Conservation (phyloP, 2,329 filamentous ascomycete genomes). For the Alternaria burnsii region DNA sequence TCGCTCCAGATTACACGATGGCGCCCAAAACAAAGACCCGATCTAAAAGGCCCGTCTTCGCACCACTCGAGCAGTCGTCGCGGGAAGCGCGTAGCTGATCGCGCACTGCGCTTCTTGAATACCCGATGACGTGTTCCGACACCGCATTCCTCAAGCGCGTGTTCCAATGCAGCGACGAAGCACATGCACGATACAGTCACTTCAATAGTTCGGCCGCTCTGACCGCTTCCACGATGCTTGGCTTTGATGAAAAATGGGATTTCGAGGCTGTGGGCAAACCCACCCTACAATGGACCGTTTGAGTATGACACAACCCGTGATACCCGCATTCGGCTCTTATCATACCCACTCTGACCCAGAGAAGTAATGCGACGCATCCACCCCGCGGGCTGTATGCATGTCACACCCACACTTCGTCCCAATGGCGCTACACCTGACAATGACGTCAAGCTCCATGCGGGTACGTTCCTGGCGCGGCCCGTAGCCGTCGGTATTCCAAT, state of each 20-base stretch:
- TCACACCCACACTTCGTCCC: slow-evolving; percentile 10
- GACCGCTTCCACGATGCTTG: slow-evolving; percentile 1
- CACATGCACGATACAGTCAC: slow-evolving; percentile 12
- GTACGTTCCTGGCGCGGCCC: slow-evolving; percentile 36
- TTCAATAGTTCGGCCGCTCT: slow-evolving; percentile 5
- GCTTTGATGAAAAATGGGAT: neutral
- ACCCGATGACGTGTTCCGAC: slow-evolving; percentile 16
- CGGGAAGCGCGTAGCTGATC: neutral
- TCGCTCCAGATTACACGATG: slow-evolving; percentile 10
- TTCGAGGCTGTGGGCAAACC: neutral
- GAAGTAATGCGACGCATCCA: slow-evolving; percentile 18
- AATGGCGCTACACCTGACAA: slow-evolving; percentile 15
- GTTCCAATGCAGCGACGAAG: neutral
- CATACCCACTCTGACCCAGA: slow-evolving; percentile 14
- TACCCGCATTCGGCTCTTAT: slow-evolving; percentile 15
- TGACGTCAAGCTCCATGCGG: slow-evolving; percentile 39
- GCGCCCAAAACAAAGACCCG: slow-evolving; percentile 6
- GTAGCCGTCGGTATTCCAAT: slow-evolving; percentile 36
- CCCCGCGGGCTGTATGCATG: slow-evolving; percentile 21
- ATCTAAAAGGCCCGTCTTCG: slow-evolving; percentile 1
- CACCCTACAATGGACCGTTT: slow-evolving; percentile 4
- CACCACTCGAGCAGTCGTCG: neutral
- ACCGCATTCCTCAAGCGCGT: slow-evolving; percentile 4
- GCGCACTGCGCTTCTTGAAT: slow-evolving; percentile 7
- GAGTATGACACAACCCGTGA: slow-evolving; percentile 9